Conservation (phyloP, 352 stramenopile genomes). For the Phytophthora vignae region DNA sequence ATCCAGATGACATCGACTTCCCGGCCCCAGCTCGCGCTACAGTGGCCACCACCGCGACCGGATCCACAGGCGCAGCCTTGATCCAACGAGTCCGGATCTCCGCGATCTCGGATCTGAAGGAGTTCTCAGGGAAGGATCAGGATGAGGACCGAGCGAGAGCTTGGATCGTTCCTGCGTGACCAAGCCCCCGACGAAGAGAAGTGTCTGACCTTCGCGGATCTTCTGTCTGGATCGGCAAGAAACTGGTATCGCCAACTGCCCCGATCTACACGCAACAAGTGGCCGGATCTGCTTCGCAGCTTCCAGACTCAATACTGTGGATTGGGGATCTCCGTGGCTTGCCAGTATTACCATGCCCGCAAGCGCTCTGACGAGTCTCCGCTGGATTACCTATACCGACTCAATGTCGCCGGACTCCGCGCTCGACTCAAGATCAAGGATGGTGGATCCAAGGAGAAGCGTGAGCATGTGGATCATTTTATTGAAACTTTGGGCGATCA, state of each 20-base stretch:
- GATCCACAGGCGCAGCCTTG: not conserved
- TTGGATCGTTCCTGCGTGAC: not conserved
- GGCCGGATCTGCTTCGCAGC: no score
- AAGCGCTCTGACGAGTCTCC: not conserved
- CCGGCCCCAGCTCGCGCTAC: no score
- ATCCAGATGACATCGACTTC: no score
- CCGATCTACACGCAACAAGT: no score
- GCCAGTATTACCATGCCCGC: not conserved
- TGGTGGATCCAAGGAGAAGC: not conserved
- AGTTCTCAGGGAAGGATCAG: conserved; percentile 2
- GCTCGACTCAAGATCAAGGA: not conserved
- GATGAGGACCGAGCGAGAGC: not conserved
- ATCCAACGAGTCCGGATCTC: not conserved
- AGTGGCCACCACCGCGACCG: no score
- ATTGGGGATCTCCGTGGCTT: not conserved
- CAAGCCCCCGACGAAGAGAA: conserved; percentile 2
- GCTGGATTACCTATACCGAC: not conserved
- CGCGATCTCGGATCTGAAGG: conserved; percentile 11
- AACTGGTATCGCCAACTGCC: no score
- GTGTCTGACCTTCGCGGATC: conserved; percentile 9
- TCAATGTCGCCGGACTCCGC: not conserved
- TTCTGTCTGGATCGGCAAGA: not conserved
- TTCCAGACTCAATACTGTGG: not conserved
- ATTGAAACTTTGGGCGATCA: not conserved
- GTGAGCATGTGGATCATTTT: not conserved